Conservation (phyloP, 176 grass and related monocot species). For the Oryza meridionalis region DNA sequence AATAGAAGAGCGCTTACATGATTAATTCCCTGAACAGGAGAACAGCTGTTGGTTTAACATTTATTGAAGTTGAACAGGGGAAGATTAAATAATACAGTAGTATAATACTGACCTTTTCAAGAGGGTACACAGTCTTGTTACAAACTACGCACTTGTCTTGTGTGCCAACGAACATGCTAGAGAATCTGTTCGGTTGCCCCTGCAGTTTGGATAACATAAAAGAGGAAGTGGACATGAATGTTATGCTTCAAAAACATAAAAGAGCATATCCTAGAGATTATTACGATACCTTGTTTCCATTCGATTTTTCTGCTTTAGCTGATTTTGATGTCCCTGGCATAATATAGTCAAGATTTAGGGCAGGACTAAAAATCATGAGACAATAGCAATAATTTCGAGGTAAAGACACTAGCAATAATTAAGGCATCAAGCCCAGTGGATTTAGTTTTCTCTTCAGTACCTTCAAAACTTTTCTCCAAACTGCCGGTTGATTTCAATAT, state of each 20-base stretch:
- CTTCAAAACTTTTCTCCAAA: slow-evolving; percentile 99
- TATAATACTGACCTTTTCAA: slow-evolving; percentile 78
- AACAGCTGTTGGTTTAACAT: slow-evolving; percentile 24
- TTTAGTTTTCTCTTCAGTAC: slow-evolving; percentile 42
- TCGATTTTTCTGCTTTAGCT: slow-evolving; percentile 72
- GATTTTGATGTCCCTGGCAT: slow-evolving; percentile 66
- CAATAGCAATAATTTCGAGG: background rate
- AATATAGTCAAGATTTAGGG: slow-evolving; percentile 19
- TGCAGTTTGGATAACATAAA: slow-evolving; percentile 43
- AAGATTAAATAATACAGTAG: slow-evolving; percentile 28
- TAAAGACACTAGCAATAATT: background rate
- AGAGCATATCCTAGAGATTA: background rate
- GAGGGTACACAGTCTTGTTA: slow-evolving; percentile 88
- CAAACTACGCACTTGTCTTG: slow-evolving; percentile 94
- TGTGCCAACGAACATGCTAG: slow-evolving; percentile 85
- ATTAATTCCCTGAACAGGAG: background rate
- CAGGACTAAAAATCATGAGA: background rate
- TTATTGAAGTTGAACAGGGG: slow-evolving; percentile 1
- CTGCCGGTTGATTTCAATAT: slow-evolving; percentile 94
- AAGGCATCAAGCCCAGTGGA: slow-evolving; percentile 8
- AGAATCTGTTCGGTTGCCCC: slow-evolving; percentile 70
- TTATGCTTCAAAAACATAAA: slow-evolving; percentile 22
- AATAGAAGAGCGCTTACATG: slow-evolving; percentile 4
- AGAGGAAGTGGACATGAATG: slow-evolving; percentile 9
- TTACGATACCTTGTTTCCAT: slow-evolving; percentile 65